Percentiles rank a stretch among this genome's conserved stretches.
phyloP scores from a whole-genome alignment of 2,329 filamentous ascomycete genomes.

The Bipolaris cookei region DNA sequence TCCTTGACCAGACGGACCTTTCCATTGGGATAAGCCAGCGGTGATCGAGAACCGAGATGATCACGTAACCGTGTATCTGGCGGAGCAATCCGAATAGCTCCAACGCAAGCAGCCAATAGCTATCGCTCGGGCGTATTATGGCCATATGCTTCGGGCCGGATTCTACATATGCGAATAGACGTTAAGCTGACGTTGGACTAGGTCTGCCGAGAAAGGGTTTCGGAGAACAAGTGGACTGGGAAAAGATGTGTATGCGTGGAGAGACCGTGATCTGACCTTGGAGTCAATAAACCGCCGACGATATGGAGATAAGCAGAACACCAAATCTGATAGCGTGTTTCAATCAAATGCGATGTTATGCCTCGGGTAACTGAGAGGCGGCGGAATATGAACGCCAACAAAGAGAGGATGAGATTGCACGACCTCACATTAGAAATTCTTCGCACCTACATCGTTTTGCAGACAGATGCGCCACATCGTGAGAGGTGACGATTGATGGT shows the following conservation, averaged over 20 bases:
- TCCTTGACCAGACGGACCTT: neutral
- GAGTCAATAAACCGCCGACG: neutral
- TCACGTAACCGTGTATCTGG: constrained; percentile 2
- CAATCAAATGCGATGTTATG: neutral
- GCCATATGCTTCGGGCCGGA: constrained; percentile 5
- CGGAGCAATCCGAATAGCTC: neutral
- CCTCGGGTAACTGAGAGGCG: constrained; percentile 1
- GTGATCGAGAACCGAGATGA: neutral
- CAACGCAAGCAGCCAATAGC: neutral
- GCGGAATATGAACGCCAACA: constrained; percentile 7
- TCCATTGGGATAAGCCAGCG: neutral
- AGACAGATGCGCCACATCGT: constrained; percentile 17
- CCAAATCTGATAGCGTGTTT: neutral
- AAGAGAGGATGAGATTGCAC: constrained; percentile 8
- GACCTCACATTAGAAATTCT: neutral
- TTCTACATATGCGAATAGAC: neutral
- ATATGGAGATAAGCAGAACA: neutral
- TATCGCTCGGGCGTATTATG: neutral
- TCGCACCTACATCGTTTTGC: constrained; percentile 13
- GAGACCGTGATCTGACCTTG: constrained; percentile 2
- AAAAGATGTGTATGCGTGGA: neutral
- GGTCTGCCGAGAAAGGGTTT: neutral
- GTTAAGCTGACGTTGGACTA: constrained; percentile 4
- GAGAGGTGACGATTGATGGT: constrained; percentile 16
- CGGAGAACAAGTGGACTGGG: neutral